Evolutionary conservation across 768 basidiomycete species (phyloP).

Genomic region (Thelephora ganbajun): DNA sequence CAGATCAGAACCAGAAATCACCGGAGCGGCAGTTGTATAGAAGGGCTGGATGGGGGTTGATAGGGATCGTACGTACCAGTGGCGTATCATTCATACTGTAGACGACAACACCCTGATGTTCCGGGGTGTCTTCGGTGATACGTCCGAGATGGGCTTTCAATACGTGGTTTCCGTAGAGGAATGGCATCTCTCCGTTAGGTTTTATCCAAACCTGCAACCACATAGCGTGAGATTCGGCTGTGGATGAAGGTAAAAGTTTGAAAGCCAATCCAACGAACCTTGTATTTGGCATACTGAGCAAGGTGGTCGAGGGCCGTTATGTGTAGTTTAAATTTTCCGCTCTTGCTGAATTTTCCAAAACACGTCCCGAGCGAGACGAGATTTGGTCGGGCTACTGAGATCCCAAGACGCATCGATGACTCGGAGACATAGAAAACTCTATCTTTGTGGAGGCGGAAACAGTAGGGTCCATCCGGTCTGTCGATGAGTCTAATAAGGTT

Average conservation of each 20-base stretch:
- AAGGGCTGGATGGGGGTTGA: not conserved
- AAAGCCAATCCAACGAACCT: constrained; percentile 34
- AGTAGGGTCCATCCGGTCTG: constrained; percentile 86
- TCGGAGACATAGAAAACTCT: constrained; percentile 96
- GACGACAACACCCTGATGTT: constrained; percentile 96
- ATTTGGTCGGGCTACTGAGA: constrained; percentile 85
- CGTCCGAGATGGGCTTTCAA: constrained; percentile 97
- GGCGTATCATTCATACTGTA: constrained; percentile 94
- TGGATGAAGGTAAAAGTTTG: not conserved
- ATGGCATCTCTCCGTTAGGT: constrained; percentile 98
- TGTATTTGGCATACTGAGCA: constrained; percentile 95
- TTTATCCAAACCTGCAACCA: constrained; percentile 86
- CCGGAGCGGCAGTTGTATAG: not conserved
- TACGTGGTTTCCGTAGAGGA: constrained; percentile 96
- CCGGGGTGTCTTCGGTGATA: constrained; percentile 97
- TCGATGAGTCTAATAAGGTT: constrained; percentile 94
- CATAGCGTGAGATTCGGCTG: not conserved
- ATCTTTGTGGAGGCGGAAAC: constrained; percentile 90
- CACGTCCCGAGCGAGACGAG: constrained; percentile 91
- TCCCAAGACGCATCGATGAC: constrained; percentile 82
- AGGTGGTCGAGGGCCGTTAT: constrained; percentile 88
- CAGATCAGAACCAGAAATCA: not conserved
- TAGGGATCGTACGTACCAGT: constrained; percentile 37
- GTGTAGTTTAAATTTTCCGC: constrained; percentile 94
- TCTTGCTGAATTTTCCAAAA: constrained; percentile 95